Evolutionary conservation across 1,284 basidiomycete species (phyloP).

Genomic region (Pulveroboletus ridleyi): DNA sequence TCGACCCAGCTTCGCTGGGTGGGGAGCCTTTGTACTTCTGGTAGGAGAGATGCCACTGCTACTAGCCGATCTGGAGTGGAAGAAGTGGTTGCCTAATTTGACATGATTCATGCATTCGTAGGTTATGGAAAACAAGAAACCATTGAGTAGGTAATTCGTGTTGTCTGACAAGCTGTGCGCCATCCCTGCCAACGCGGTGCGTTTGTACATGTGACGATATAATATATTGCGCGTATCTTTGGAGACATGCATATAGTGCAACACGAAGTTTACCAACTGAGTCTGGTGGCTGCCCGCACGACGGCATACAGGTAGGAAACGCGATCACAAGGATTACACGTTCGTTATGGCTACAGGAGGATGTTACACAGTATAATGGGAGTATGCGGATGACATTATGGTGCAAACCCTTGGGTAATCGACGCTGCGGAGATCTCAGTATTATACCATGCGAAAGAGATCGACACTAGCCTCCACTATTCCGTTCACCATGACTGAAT

Average conservation of each 20-base stretch:
- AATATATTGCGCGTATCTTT: too few relatives aligned
- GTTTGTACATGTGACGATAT: too few relatives aligned
- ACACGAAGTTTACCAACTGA: too few relatives aligned
- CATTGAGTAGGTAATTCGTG: too few relatives aligned
- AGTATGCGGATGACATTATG: slow-evolving; percentile 8
- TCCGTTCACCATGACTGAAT: not conserved
- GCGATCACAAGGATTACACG: too few relatives aligned
- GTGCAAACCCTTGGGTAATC: not conserved
- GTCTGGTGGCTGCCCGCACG: too few relatives aligned
- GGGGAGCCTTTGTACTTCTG: slow-evolving; percentile 29
- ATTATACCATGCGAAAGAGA: not conserved
- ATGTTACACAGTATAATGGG: not conserved
- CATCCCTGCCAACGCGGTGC: too few relatives aligned
- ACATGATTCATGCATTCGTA: slow-evolving; percentile 25
- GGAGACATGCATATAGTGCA: too few relatives aligned
- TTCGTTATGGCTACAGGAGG: slow-evolving; percentile 3
- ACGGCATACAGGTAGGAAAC: too few relatives aligned
- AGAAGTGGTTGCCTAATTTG: not conserved
- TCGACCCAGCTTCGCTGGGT: not conserved
- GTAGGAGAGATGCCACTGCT: too few relatives aligned
- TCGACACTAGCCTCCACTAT: slow-evolving; percentile 16
- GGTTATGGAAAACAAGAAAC: not conserved
- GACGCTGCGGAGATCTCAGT: slow-evolving; percentile 18
- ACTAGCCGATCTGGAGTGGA: not conserved
- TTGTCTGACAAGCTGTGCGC: too few relatives aligned